Base-by-base conservation (phyloP, 163 green algal species). In the Trebouxia gelatinosa region DNA sequence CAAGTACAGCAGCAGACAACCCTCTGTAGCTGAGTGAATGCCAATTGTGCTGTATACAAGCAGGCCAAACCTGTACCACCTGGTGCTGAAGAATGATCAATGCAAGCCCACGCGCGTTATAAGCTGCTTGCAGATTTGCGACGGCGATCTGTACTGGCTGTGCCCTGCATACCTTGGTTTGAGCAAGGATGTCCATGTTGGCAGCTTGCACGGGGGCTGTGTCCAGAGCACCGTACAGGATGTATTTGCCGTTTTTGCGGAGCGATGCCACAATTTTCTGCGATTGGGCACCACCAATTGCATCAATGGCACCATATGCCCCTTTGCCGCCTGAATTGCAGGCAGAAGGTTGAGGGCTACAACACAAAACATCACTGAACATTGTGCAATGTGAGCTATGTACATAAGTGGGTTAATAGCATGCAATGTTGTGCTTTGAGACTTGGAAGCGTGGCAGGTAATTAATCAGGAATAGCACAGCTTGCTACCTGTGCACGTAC, bases 21-120 rank as follows among this genome's bases (percentile, higher is more conserved):
- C 43, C 13, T 13, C 43, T 13, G 43, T 9, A 54, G 43, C 43
- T 13, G 9, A 54, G n/a, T 54, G 43, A 54, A 9, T 54, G 43
- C 43, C 9, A 9, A 54, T 54, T 54, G 43, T 54, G 11, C 13
- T 13, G 11, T 23, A 54, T 54, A 54, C 13, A 13, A 9, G 43
- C 43, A 23, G 11, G 43, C 9, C 11, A 13, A 54, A 13, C 13
- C 13, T 54, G 43, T 54, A 13, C 13, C 43, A 54, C 43, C 43
- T 23, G 9, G 9, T 54, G 43, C 9, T 9, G 43, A 9, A 54
- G 43, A 54, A 9, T 23, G 11, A 54, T 9, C 11, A 54, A 89
- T 94, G 21, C 93, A 92, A 66, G 68, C 78, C 0, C 83, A 92
- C n/a, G 80, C 93, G 89, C 78, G 67, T 90, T 19, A 83, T 65